Evolutionary conservation across 2,329 filamentous ascomycete genomes (phyloP), one percentile per base, ranked within the genome.

Genomic region (Bipolaris sorokiniana): DNA sequence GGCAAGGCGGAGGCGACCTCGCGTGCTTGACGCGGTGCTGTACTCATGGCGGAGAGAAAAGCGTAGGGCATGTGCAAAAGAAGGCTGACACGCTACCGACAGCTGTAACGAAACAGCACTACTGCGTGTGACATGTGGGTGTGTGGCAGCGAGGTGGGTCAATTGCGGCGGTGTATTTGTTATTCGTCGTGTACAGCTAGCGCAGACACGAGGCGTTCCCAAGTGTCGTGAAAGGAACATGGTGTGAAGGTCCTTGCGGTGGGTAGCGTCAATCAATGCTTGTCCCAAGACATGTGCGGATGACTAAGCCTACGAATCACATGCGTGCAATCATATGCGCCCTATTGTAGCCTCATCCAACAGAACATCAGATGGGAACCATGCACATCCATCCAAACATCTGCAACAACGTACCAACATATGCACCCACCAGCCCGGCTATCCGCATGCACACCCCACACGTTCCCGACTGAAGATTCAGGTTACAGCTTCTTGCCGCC

Each of bases 1-100:
- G 58, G 94, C 95, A 76, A 98, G 83, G 47, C 91, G 90, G 68
- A 94, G 87, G 2, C 86, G 85, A 46, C 82, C 70, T 40, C 64
- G 66, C 13, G 48, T 45, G 11, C 58, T 33, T 3, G 56, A 47
- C 23, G 54, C 44, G 13, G 68, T 70, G 56, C 64, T 72, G 54
- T 71, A 73, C n/a, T 53, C 67, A 67, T 71, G 48, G 47, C 54
- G 57, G 11, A 34, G 40, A 18, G 47, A 7, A 28, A 36, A 28
- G 33, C 36, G 36, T 48, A 20, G 11, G 33, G 50, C 31, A 28
- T 40, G n/a, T 11, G 36, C 28, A 18, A 45, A 37, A 28, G 47
- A 15, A 34, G 48, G 56, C 15, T 47, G 18, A n/a, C 46, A 41
- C 41, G 44, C 47, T 51, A 51, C 57, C 31, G 61, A 49, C 38